phyloP scores from a whole-genome alignment of 2,329 filamentous ascomycete genomes.

The Talaromyces albobiverticillius region DNA sequence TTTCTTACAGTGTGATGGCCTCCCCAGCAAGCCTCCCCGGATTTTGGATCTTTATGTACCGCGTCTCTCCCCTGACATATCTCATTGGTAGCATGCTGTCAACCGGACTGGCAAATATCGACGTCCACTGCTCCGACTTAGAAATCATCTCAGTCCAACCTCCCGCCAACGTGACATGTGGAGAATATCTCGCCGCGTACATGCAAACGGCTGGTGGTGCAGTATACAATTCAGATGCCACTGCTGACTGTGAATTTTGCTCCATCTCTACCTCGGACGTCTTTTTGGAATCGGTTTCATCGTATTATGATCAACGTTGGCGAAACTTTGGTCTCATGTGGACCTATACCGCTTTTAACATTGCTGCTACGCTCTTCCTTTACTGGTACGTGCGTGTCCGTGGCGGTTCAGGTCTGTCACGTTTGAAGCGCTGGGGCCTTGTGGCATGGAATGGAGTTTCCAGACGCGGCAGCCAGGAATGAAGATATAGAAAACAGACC shows the following conservation, averaged over 20 bases:
- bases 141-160: constrained; percentile 62
- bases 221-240: constrained; percentile 51
- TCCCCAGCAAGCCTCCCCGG: constrained; percentile 60
- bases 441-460: not conserved
- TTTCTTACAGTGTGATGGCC: constrained; percentile 61
- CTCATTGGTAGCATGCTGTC: constrained; percentile 72
- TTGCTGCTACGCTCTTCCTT: constrained; percentile 48
- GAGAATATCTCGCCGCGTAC: constrained; percentile 55
- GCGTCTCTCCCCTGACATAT: constrained; percentile 79
- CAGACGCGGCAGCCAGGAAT: too few species aligned
- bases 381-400: constrained; percentile 9
- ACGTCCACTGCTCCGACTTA: constrained; percentile 64
- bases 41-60: constrained; percentile 86
- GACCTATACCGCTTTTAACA: constrained; percentile 58
- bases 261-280: constrained; percentile 35
- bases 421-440: not conserved
- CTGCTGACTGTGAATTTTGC: constrained; percentile 51
- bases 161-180: constrained; percentile 56
- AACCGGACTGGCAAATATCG: constrained; percentile 64
- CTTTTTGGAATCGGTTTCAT: constrained; percentile 44
- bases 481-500: too few species aligned
- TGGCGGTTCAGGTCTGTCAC: not conserved
- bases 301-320: constrained; percentile 60
- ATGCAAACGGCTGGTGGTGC: constrained; percentile 47
- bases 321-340: constrained; percentile 65